These are phyloP conservation scores for Candida hungchunana DNA, from an alignment of 805 yeast species.

Conservation along the genomic window DNA sequence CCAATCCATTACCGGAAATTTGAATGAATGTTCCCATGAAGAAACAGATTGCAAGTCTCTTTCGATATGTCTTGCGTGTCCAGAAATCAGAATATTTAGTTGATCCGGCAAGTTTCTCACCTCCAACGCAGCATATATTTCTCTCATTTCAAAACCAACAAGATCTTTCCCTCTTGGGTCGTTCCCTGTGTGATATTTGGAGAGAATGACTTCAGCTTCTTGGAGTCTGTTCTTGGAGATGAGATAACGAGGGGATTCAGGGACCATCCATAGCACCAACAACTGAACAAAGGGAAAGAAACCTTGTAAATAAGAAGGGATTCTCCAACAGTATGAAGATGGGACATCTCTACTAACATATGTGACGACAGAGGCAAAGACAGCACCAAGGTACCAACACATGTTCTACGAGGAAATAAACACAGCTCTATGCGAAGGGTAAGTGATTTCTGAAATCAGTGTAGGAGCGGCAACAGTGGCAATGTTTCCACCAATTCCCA, in stretches of 20 bases:
- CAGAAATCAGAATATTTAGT: constrained; percentile 33
- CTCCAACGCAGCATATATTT: constrained; percentile 37
- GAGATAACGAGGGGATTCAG: constrained; percentile 47
- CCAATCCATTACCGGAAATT: constrained; percentile 47
- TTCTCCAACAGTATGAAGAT: constrained; percentile 43
- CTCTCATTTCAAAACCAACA: constrained; percentile 37
- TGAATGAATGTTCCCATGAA: constrained; percentile 36
- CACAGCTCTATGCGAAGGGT: constrained; percentile 38
- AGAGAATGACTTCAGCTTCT: constrained; percentile 39
- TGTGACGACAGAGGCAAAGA: constrained; percentile 32
- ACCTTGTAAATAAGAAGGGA: constrained; percentile 47
- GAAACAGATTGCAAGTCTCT: constrained; percentile 33
- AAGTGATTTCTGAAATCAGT: constrained; percentile 45
- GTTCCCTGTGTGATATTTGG: constrained; percentile 36
- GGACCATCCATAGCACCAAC: constrained; percentile 34
- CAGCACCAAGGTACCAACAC: constrained; percentile 48
- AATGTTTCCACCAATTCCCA: constrained; percentile 42
- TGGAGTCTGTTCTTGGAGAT: constrained; percentile 38
- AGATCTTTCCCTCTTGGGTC: constrained; percentile 21
- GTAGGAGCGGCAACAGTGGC: constrained; percentile 43
- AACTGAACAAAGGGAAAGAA: constrained; percentile 41
- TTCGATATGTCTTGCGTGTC: constrained; percentile 34
- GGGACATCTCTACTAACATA: constrained; percentile 13
- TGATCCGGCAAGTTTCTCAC: constrained; percentile 33
- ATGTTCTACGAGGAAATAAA: constrained; percentile 42